phyloP scores from a whole-genome alignment of 257 asterid species.

The Gardenia jasminoides region DNA sequence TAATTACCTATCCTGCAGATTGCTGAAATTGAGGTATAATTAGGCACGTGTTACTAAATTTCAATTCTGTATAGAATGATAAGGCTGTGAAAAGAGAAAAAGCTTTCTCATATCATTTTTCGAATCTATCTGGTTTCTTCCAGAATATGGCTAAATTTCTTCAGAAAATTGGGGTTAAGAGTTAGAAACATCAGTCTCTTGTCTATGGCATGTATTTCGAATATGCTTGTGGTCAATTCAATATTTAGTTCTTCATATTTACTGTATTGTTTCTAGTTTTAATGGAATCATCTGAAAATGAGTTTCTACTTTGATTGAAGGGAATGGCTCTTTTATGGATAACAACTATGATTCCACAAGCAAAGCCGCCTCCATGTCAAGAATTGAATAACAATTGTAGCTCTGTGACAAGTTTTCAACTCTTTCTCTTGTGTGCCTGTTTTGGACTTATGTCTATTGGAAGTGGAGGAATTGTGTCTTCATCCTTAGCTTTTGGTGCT shows the following conservation, averaged over 20 bases:
- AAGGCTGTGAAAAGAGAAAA: too few species aligned
- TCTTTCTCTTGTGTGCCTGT: slow-evolving; percentile 36
- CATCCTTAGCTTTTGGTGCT: slow-evolving; percentile 68
- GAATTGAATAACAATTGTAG: slow-evolving; percentile 27
- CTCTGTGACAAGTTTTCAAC: slow-evolving; percentile 43
- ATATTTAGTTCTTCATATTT: background rate
- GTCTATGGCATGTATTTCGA: too few species aligned
- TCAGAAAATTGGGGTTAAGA: too few species aligned
- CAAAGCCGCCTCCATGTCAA: slow-evolving; percentile 58
- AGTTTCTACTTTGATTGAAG: slow-evolving; percentile 29
- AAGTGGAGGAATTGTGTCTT: slow-evolving; percentile 60
- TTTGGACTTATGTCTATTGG: slow-evolving; percentile 65
- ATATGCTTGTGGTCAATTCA: too few species aligned
- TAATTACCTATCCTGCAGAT: too few species aligned
- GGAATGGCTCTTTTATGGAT: slow-evolving; percentile 62
- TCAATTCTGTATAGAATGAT: too few species aligned
- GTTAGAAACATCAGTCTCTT: too few species aligned
- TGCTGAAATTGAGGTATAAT: too few species aligned
- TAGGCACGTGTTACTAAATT: too few species aligned
- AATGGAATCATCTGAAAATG: background rate
- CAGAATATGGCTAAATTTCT: too few species aligned
- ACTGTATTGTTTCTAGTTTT: background rate
- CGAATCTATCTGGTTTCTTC: too few species aligned
- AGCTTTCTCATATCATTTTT: too few species aligned
- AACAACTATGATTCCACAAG: slow-evolving; percentile 53